A percentile compares a stretch with the other conserved stretches of the same genome.
These are phyloP conservation scores for Wolfiporia cocos DNA, from an alignment of 1,284 basidiomycete genomes.

Conservation along the genomic window DNA sequence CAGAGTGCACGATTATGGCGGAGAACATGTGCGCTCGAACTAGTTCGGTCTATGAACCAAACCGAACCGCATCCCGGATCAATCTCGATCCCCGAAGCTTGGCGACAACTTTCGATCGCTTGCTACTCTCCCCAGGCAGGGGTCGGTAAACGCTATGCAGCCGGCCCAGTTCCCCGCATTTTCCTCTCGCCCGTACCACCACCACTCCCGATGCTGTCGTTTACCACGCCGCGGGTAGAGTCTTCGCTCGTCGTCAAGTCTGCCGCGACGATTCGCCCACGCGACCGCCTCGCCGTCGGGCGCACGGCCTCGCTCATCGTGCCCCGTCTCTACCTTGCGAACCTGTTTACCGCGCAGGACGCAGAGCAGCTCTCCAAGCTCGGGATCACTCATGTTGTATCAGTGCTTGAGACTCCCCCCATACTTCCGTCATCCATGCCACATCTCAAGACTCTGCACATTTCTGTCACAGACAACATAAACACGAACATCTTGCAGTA, in stretches of 20 bases:
- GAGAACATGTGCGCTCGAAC: too few species aligned
- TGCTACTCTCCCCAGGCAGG: too few species aligned
- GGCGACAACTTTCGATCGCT: too few species aligned
- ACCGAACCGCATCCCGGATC: too few species aligned
- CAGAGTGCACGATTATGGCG: too few species aligned
- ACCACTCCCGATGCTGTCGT: constrained; percentile 17
- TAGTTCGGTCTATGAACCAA: too few species aligned
- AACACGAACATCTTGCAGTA: constrained; percentile 27
- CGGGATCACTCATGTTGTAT: constrained; percentile 35
- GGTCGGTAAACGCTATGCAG: too few species aligned
- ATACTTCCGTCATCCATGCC: constrained; percentile 26
- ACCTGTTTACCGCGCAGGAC: constrained; percentile 47
- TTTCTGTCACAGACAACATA: constrained; percentile 27
- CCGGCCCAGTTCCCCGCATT: background rate
- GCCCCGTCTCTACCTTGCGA: constrained; percentile 62
- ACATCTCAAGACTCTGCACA: constrained; percentile 26
- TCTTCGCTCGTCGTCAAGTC: constrained; percentile 10
- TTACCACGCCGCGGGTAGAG: constrained; percentile 11
- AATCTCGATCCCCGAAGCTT: too few species aligned
- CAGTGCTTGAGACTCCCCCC: constrained; percentile 33
- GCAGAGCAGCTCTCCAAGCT: constrained; percentile 35
- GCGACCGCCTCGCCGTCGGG: constrained; percentile 9
- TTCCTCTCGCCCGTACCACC: constrained; percentile 1
- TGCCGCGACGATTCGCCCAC: constrained; percentile 7
- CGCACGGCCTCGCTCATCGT: constrained; percentile 33